Evolutionary conservation across 1,139 yeast species (phyloP).

Genomic region (Hansenula sp.): DNA sequence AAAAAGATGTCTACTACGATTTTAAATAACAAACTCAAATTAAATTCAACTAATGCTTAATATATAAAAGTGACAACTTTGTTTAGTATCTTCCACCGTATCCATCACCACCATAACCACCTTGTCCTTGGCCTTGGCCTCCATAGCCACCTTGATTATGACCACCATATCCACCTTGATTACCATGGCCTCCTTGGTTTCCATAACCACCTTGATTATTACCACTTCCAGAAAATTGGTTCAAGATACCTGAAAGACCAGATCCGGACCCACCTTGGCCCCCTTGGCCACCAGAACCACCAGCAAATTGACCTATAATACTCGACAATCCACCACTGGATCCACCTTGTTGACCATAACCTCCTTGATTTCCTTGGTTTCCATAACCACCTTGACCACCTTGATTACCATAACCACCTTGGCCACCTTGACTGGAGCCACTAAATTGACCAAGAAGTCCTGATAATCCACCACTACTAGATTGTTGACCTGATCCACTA

Average conservation of each 20-base stretch:
- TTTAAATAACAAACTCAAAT: neutral
- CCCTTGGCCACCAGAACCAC: too few species aligned
- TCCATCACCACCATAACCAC: slow-evolving; percentile 4
- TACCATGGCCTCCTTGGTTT: slow-evolving; percentile 1
- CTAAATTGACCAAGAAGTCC: too few species aligned
- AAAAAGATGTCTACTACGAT: slow-evolving; percentile 4
- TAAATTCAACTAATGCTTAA: too few species aligned
- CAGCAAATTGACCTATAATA: too few species aligned
- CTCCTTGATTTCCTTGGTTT: neutral
- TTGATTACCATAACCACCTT: slow-evolving; percentile 1
- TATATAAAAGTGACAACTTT: too few species aligned
- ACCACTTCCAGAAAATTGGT: neutral
- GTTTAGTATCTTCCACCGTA: slow-evolving; percentile 7
- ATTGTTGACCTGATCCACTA: slow-evolving; percentile 7
- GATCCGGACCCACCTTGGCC: neutral
- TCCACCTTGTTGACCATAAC: neutral
- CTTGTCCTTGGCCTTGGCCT: neutral
- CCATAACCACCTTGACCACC: slow-evolving; percentile 27
- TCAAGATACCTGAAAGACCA: neutral
- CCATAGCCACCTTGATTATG: slow-evolving; percentile 1
- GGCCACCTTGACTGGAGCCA: slow-evolving; percentile 2
- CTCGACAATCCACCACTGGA: neutral
- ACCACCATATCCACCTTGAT: slow-evolving; percentile 5
- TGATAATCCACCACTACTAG: slow-evolving; percentile 3
- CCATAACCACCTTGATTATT: slow-evolving; percentile 1